Percentiles rank a stretch among this genome's conserved stretches.
These are phyloP conservation scores for Fusarium torulosum DNA, from an alignment of 2,329 filamentous ascomycete genomes.

Conservation along the genomic window DNA sequence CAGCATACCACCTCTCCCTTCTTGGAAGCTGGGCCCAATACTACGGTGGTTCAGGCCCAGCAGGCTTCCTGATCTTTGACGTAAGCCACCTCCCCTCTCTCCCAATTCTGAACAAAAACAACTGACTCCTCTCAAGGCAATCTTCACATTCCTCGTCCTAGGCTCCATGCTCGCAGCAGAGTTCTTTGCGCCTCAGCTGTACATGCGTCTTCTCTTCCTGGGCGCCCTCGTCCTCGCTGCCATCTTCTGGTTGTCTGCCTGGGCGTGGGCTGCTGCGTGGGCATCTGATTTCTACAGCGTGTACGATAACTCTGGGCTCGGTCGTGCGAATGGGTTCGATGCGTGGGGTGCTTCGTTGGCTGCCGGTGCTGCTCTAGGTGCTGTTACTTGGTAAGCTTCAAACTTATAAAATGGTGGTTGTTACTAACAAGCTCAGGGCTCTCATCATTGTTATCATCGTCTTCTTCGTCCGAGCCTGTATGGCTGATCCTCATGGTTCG, in stretches of 20 bases:
- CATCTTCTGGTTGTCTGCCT: slow-evolving; percentile 59
- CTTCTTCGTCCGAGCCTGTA: slow-evolving; percentile 55
- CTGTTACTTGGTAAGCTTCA: slow-evolving; percentile 55
- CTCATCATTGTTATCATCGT: slow-evolving; percentile 55
- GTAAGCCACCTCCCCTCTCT: slow-evolving; percentile 52
- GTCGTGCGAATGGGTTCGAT: slow-evolving; percentile 38
- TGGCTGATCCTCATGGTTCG: slow-evolving; percentile 35
- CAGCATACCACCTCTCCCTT: slow-evolving; percentile 57
- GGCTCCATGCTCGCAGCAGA: slow-evolving; percentile 55
- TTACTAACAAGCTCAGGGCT: slow-evolving; percentile 49
- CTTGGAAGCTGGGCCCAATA: slow-evolving; percentile 43
- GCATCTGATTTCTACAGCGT: slow-evolving; percentile 48
- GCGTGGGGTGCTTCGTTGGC: slow-evolving; percentile 50
- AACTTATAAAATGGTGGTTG: no score
- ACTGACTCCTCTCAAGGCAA: slow-evolving; percentile 49
- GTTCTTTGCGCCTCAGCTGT: slow-evolving; percentile 53
- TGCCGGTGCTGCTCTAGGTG: slow-evolving; percentile 58
- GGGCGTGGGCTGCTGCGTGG: slow-evolving; percentile 56
- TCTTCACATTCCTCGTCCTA: slow-evolving; percentile 58
- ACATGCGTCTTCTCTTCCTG: slow-evolving; percentile 52
- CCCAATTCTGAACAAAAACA: neutral
- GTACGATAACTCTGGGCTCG: slow-evolving; percentile 37
- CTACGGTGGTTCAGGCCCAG: slow-evolving; percentile 50
- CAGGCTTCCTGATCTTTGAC: slow-evolving; percentile 61
- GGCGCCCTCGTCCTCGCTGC: slow-evolving; percentile 53